Evolutionary conservation across 2,329 filamentous ascomycete species (phyloP).

Genomic region (Bipolaris gigantea): DNA sequence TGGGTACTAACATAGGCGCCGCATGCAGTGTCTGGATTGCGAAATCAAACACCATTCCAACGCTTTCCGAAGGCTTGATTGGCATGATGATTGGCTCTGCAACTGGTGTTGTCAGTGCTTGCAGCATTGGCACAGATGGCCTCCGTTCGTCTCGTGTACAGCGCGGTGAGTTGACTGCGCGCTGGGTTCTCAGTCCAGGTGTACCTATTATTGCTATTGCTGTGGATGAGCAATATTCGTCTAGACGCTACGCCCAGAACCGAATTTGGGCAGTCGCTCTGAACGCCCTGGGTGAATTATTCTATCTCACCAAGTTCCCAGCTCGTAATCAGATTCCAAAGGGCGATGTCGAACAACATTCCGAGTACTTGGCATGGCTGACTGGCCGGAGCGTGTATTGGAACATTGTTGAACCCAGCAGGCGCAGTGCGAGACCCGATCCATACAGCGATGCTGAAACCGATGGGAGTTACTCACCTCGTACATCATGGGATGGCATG

Average conservation of each 20-base stretch:
- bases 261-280: slow-evolving; percentile 90
- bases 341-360: slow-evolving; percentile 52
- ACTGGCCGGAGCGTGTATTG: slow-evolving; percentile 78
- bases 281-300: slow-evolving; percentile 91
- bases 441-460: slow-evolving; percentile 69
- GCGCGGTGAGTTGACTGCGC: slow-evolving; percentile 77
- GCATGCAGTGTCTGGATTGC: slow-evolving; percentile 87
- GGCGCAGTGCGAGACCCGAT: slow-evolving; percentile 71
- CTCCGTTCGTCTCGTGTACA: slow-evolving; percentile 64
- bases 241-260: slow-evolving; percentile 67
- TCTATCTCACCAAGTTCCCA: slow-evolving; percentile 76
- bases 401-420: slow-evolving; percentile 77
- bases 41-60: slow-evolving; percentile 73
- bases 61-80: slow-evolving; percentile 73
- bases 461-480: slow-evolving; percentile 74
- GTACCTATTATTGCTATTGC: slow-evolving; percentile 85
- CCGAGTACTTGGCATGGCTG: slow-evolving; percentile 73
- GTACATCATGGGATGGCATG: slow-evolving; percentile 75
- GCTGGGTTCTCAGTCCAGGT: slow-evolving; percentile 88
- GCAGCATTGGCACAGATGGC: slow-evolving; percentile 68
- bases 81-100: slow-evolving; percentile 85
- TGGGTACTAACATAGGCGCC: slow-evolving; percentile 70
- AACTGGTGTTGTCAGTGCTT: slow-evolving; percentile 78
- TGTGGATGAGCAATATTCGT: slow-evolving; percentile 80
- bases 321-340: slow-evolving; percentile 56